A percentile compares a stretch with the other conserved stretches of the same genome.
phyloP scores from a whole-genome alignment of 768 basidiomycete genomes.

The Leucocoprinus birnbaumii region DNA sequence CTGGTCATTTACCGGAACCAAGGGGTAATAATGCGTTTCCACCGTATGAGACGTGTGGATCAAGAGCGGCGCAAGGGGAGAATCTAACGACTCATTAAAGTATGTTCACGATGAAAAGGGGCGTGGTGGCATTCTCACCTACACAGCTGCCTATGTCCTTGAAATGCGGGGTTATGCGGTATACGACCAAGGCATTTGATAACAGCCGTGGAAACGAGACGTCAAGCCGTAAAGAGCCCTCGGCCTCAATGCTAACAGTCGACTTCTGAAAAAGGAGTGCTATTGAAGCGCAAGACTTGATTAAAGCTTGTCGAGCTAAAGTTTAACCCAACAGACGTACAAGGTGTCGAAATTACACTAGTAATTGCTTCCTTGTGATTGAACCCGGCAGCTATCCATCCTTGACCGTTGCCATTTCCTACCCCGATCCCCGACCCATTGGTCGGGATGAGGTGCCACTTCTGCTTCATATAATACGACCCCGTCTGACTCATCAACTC shows the following conservation, averaged over 20 bases:
- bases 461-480: conserved; percentile 59
- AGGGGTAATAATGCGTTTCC: conserved; percentile 70
- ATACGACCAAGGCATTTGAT: conserved; percentile 63
- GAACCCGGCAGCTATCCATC: conserved; percentile 65
- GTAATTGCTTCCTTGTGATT: conserved; percentile 28
- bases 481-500: conserved; percentile 59
- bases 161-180: conserved; percentile 43
- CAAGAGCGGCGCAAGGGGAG: conserved; percentile 63
- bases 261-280: conserved; percentile 35
- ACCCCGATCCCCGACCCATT: conserved; percentile 55
- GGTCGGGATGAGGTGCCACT: conserved; percentile 12
- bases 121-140: conserved; percentile 21
- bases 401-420: conserved; percentile 45
- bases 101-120: not conserved
- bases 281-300: conserved; percentile 19
- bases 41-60: conserved; percentile 53
- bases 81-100: conserved; percentile 30
- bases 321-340: conserved; percentile 35
- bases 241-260: conserved; percentile 30
- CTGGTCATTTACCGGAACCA: conserved; percentile 31
- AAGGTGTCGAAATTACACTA: conserved; percentile 31
- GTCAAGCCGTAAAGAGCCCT: conserved; percentile 34
- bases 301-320: conserved; percentile 11
- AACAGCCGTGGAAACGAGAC: conserved; percentile 54
- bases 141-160: conserved; percentile 20